Evolutionary conservation across 768 basidiomycete genomes (phyloP).

Genomic region (Pisolithus orientalis): DNA sequence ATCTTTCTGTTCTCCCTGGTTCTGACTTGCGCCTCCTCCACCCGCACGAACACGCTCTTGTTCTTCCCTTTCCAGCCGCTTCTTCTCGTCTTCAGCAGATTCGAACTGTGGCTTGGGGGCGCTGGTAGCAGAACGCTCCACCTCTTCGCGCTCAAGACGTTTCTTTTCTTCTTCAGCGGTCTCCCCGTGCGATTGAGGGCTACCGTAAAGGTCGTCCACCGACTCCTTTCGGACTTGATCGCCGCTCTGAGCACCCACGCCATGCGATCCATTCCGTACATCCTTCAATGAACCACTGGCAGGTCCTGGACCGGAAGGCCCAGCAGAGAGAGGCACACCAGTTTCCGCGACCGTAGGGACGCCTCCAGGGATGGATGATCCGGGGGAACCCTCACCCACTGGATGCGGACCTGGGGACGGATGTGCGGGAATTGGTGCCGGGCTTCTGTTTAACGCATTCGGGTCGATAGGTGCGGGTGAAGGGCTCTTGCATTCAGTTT

Average conservation of each 20-base stretch:
- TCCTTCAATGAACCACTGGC: slow-evolving; percentile 58
- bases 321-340: slow-evolving; percentile 61
- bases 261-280: slow-evolving; percentile 34
- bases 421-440: slow-evolving; percentile 14
- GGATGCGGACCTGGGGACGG: slow-evolving; percentile 31
- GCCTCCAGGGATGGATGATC: slow-evolving; percentile 25
- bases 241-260: slow-evolving; percentile 31
- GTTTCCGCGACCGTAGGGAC: slow-evolving; percentile 71
- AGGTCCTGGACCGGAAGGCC: slow-evolving; percentile 54
- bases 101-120: slow-evolving; percentile 25
- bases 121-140: slow-evolving; percentile 36
- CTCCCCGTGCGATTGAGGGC: slow-evolving; percentile 31
- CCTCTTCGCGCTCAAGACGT: slow-evolving; percentile 47
- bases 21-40: slow-evolving; percentile 11
- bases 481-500: slow-evolving; percentile 7
- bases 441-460: slow-evolving; percentile 20
- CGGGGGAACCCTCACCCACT: neutral
- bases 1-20: slow-evolving; percentile 20
- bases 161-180: slow-evolving; percentile 64
- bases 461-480: slow-evolving; percentile 16
- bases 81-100: slow-evolving; percentile 61
- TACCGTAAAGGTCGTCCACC: slow-evolving; percentile 25
- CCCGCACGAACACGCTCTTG: slow-evolving; percentile 44
- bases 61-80: slow-evolving; percentile 58
- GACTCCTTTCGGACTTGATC: slow-evolving; percentile 21